These are phyloP conservation scores for Pseudopithomyces maydicus DNA, from an alignment of 2,329 filamentous ascomycete genomes.

Conservation along the genomic window DNA sequence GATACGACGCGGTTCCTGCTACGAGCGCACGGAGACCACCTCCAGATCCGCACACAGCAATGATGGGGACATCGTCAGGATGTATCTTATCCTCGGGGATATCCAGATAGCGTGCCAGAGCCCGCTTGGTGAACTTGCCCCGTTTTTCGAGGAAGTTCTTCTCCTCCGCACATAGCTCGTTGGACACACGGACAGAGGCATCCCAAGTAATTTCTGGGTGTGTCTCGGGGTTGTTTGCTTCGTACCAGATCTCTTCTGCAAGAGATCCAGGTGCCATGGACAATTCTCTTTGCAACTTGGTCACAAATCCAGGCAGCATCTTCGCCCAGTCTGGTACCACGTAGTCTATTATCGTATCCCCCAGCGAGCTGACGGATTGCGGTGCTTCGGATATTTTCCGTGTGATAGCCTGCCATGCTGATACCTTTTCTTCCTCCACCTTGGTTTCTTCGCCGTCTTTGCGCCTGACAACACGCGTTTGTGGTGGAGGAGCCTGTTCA, in stretches of 20 bases:
- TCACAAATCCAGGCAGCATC: conserved; percentile 73
- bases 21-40: conserved; percentile 89
- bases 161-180: conserved; percentile 82
- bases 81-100: conserved; percentile 82
- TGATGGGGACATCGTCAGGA: conserved; percentile 88
- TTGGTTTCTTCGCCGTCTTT: conserved; percentile 27
- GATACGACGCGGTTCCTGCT: conserved; percentile 84
- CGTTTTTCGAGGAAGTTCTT: conserved; percentile 73
- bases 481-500: conserved; percentile 40
- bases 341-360: conserved; percentile 66
- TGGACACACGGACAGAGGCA: conserved; percentile 80
- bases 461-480: conserved; percentile 34
- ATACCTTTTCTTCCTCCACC: conserved; percentile 20
- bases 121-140: conserved; percentile 69
- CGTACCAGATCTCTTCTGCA: conserved; percentile 90
- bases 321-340: conserved; percentile 85
- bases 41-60: conserved; percentile 93
- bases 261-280: conserved; percentile 87
- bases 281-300: conserved; percentile 85
- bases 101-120: conserved; percentile 80
- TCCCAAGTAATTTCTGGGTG: conserved; percentile 88
- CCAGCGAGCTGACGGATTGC: conserved; percentile 43
- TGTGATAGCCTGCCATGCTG: conserved; percentile 41
- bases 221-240: conserved; percentile 80
- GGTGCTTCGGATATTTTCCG: conserved; percentile 34